Evolutionary conservation across 352 stramenopile genomes (phyloP).

Genomic region (Phytophthora litchii): DNA sequence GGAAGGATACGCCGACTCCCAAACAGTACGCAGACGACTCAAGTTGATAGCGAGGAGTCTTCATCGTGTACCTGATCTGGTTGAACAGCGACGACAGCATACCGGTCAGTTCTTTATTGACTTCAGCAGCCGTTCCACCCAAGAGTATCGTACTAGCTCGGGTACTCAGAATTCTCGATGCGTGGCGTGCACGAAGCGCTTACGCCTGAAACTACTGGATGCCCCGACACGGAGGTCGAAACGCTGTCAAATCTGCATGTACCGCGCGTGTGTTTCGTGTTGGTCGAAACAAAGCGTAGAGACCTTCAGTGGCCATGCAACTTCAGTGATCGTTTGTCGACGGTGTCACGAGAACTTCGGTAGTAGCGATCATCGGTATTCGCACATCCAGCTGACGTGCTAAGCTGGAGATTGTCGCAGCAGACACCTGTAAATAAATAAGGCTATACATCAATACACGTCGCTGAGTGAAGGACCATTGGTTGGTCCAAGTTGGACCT

Average conservation of each 20-base stretch:
- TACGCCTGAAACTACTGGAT: conserved; percentile 39
- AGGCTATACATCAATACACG: too few relatives aligned
- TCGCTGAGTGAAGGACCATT: too few relatives aligned
- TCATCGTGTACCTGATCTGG: conserved; percentile 36
- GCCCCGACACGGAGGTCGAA: conserved; percentile 36
- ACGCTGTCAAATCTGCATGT: conserved; percentile 54
- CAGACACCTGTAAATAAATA: too few relatives aligned
- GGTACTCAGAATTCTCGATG: conserved; percentile 41
- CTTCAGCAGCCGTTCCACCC: conserved; percentile 13
- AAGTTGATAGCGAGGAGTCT: conserved; percentile 35
- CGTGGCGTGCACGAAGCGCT: conserved; percentile 50
- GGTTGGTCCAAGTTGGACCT: too few relatives aligned
- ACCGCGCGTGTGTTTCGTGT: conserved; percentile 48
- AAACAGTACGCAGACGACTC: conserved; percentile 33
- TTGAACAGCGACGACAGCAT: conserved; percentile 29
- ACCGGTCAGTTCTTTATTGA: conserved; percentile 10
- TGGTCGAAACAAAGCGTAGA: conserved; percentile 46
- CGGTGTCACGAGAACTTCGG: conserved; percentile 51
- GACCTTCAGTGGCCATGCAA: conserved; percentile 41
- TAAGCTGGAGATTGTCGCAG: not conserved
- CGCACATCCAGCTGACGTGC: conserved; percentile 33
- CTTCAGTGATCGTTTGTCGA: conserved; percentile 40
- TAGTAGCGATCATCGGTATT: conserved; percentile 37
- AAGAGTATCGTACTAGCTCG: conserved; percentile 11
- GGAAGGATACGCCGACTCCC: conserved; percentile 28